Conservation (phyloP, 2,329 filamentous ascomycete genomes). For the Neonectria magnoliae region DNA sequence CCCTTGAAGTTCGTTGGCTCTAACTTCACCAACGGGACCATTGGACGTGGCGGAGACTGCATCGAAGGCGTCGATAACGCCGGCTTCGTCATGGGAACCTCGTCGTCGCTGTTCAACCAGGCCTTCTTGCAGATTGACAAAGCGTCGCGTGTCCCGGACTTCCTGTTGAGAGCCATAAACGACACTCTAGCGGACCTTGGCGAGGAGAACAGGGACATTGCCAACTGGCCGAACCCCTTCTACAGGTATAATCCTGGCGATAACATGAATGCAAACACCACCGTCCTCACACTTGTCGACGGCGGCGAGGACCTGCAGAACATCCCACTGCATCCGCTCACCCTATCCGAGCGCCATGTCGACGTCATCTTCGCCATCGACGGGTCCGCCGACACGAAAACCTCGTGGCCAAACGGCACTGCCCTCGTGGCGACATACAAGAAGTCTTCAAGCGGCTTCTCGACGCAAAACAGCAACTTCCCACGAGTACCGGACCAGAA, state of each 20-base stretch:
- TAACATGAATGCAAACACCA: slow-evolving; percentile 64
- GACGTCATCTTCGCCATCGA: slow-evolving; percentile 87
- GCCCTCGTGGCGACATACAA: slow-evolving; percentile 78
- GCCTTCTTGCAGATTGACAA: slow-evolving; percentile 69
- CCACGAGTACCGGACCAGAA: slow-evolving; percentile 77
- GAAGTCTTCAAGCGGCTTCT: slow-evolving; percentile 64
- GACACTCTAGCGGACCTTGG: slow-evolving; percentile 66
- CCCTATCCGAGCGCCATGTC: slow-evolving; percentile 75
- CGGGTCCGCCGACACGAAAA: slow-evolving; percentile 75
- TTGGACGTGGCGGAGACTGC: slow-evolving; percentile 68
- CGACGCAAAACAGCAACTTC: slow-evolving; percentile 75
- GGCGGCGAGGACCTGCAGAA: slow-evolving; percentile 83
- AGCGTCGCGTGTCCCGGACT: slow-evolving; percentile 48
- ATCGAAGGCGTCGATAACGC: slow-evolving; percentile 84
- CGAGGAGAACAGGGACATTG: slow-evolving; percentile 74
- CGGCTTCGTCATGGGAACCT: slow-evolving; percentile 87
- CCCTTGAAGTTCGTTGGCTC: slow-evolving; percentile 78
- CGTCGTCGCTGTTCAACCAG: slow-evolving; percentile 85
- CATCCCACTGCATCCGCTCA: slow-evolving; percentile 80
- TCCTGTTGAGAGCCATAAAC: slow-evolving; percentile 62
- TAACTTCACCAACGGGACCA: slow-evolving; percentile 70
- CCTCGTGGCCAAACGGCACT: slow-evolving; percentile 81
- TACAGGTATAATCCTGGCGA: slow-evolving; percentile 68
- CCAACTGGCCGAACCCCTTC: slow-evolving; percentile 82
- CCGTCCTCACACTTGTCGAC: slow-evolving; percentile 76